Evolutionary conservation across 768 basidiomycete species (phyloP), one percentile per base, ranked within the genome.

Genomic region (Guyanaporus albipodus): DNA sequence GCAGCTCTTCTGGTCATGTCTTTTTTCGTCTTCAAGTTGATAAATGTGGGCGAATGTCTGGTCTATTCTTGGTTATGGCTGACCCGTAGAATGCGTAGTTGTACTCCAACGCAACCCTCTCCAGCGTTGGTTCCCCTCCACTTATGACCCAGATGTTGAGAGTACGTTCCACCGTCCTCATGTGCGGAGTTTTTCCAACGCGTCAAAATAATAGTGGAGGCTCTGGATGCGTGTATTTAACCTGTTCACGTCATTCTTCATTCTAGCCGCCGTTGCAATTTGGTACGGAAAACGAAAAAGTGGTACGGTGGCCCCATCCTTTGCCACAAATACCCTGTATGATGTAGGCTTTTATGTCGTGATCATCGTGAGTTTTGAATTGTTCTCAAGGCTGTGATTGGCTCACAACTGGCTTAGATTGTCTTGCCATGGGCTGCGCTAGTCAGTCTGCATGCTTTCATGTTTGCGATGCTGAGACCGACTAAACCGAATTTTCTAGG

Each of bases 221-320:
- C 67, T 78, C 14, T 58, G 74, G 28, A 71, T 80, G 48, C 76
- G 70, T 6, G 77, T 75, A 26, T 66, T 59, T 48, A 54, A 79
- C 11, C 77, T 79, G 27, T 67, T 80, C 5, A 60, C 74, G 2
- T 62, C 63, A 6, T 80, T 81, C 60, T 79, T 81, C 55, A 67
- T 68, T 3, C 34, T 80, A 6, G 70, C 73, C 7, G 70, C 73
- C 14, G 66, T 72, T 3, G 69, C 60, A 2, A 58, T 78, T 48
- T 81, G 79, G 79, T 68, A 77, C 18, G 67, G 72, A 52, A 75
- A 77, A 56, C 67, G 76, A 8, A 68, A 65, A 19, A 63, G 63
- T 34, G 69, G 68, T 1, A 46, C 61, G 10, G 61, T 76, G 29
- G 39, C 43, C 11, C 51, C 74, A n/a, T 65, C 70, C 18, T 46